Evolutionary conservation across 257 asterid species (phyloP).

Genomic region (Asclepias syriaca): DNA sequence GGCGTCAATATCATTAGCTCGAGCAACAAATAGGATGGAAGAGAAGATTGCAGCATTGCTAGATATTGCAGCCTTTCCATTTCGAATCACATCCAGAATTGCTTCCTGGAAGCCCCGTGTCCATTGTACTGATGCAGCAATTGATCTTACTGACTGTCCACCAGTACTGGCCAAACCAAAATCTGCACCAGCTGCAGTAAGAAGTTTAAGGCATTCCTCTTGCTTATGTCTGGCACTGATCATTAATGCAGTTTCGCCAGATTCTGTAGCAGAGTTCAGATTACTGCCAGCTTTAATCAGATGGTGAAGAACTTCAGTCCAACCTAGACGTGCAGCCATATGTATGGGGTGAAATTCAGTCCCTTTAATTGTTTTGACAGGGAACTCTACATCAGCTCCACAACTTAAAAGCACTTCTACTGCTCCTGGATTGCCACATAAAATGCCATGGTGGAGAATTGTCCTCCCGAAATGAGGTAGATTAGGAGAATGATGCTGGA

Average conservation of each 20-base stretch:
- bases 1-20: conserved; percentile 47
- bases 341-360: conserved; percentile 39
- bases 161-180: conserved; percentile 37
- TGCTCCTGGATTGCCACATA: conserved; percentile 51
- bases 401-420: conserved; percentile 43
- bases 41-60: conserved; percentile 44
- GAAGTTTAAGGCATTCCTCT: conserved; percentile 47
- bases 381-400: conserved; percentile 48
- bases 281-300: conserved; percentile 43
- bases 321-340: conserved; percentile 49
- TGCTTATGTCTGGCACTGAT: conserved; percentile 42
- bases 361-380: conserved; percentile 31
- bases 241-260: conserved; percentile 61
- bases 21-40: conserved; percentile 38
- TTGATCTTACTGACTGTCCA: conserved; percentile 32
- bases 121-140: conserved; percentile 48
- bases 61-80: conserved; percentile 41
- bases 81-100: conserved; percentile 39
- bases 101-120: conserved; percentile 38
- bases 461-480: conserved; percentile 61
- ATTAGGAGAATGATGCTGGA: conserved; percentile 51
- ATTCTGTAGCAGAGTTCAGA: conserved; percentile 45
- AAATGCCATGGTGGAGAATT: conserved; percentile 54
- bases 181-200: conserved; percentile 56
- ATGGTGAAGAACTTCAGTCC: conserved; percentile 31